phyloP scores from a whole-genome alignment of 345 rosid genomes.

The Citrus maxima region DNA sequence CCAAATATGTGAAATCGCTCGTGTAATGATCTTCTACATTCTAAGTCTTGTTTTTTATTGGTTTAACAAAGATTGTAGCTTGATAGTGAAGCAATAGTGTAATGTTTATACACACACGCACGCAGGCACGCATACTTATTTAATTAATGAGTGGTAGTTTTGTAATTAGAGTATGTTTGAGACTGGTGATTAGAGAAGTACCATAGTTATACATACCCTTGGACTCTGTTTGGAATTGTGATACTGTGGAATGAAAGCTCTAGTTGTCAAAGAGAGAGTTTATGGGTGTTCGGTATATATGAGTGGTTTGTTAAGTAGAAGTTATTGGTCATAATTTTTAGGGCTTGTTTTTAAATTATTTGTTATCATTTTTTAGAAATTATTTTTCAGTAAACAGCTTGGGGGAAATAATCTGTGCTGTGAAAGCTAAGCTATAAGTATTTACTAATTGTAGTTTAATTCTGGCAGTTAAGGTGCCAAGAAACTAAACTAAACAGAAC shows the following conservation, averaged over 20 bases:
- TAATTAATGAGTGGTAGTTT: no score
- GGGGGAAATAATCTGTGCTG: neutral
- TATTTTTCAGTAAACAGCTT: neutral
- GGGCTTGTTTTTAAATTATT: neutral
- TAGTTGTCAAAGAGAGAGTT: no score
- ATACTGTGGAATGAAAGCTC: no score
- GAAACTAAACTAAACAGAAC: neutral
- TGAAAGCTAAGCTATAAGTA: neutral
- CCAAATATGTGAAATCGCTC: no score
- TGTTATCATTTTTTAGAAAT: neutral
- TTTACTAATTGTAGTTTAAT: neutral
- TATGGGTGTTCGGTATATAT: no score
- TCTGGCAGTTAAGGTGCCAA: neutral
- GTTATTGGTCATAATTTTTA: neutral
- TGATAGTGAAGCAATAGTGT: neutral
- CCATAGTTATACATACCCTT: no score
- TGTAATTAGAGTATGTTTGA: no score
- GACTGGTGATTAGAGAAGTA: no score
- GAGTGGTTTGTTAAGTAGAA: neutral
- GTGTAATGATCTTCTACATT: no score
- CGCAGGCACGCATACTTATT: no score
- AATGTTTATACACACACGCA: no score
- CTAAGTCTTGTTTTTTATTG: neutral
- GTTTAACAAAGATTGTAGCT: neutral
- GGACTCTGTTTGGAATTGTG: no score